Evolutionary conservation across 495 filamentous ascomycete species (phyloP).

Genomic region (Neurospora discreta): DNA sequence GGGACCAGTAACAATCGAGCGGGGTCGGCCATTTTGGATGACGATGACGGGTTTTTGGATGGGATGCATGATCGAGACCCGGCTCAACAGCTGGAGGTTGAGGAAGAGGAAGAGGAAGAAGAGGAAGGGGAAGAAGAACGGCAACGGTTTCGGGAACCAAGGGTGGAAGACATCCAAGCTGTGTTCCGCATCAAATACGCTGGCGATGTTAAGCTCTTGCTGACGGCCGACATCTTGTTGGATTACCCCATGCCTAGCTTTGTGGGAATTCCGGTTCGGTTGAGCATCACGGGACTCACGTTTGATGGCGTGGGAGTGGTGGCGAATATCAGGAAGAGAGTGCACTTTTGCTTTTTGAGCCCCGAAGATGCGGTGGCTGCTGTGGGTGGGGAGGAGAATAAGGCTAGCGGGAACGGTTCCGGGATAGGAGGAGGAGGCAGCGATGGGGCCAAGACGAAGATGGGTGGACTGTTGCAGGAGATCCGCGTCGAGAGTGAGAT

Average conservation of each 20-base stretch:
- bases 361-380: constrained; percentile 73
- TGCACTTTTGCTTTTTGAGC: constrained; percentile 86
- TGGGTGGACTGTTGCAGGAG: constrained; percentile 74
- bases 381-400: constrained; percentile 41
- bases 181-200: constrained; percentile 81
- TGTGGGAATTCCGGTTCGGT: constrained; percentile 78
- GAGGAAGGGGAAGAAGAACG: constrained; percentile 16
- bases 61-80: neutral
- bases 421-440: neutral
- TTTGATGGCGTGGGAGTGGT: constrained; percentile 91
- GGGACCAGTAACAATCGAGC: constrained; percentile 11
- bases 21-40: constrained; percentile 12
- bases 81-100: neutral
- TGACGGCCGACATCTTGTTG: constrained; percentile 88
- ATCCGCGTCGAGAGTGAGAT: constrained; percentile 97
- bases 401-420: constrained; percentile 17
- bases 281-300: constrained; percentile 86
- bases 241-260: constrained; percentile 98
- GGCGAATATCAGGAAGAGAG: constrained; percentile 72
- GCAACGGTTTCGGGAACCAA: constrained; percentile 35
- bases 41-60: neutral
- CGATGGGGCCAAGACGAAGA: constrained; percentile 17
- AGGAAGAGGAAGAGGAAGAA: constrained; percentile 11
- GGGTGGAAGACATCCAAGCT: constrained; percentile 69
- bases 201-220: constrained; percentile 70